Evolutionary conservation across 768 basidiomycete species (phyloP), one percentile per base, ranked within the genome.

Genomic region (Tricholoma saponaceum): DNA sequence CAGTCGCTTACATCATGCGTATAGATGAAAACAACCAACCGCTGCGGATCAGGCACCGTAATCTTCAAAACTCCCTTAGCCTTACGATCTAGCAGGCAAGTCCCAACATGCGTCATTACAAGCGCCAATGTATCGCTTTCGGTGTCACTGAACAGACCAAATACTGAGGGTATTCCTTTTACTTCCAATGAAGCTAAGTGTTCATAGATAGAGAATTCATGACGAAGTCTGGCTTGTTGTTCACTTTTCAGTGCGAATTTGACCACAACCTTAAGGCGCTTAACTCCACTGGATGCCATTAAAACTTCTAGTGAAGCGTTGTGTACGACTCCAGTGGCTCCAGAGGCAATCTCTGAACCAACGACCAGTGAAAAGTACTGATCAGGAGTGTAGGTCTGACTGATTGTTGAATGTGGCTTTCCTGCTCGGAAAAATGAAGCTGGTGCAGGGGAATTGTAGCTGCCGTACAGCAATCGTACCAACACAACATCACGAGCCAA

Each of bases 401-500:
- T 28, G 28, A 8, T 8, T 28, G 28, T 28, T 28, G 28, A 28
- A 28, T 8, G 28, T 8, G 28, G 8, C 28, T 28, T 28, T 8
- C 28, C 28, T 8, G 28, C 28, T 28, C 28, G 28, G 28, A 8
- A 8, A 35, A 8, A 35, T 57, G 20, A 46, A 50, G 13, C 14
- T 20, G n/a, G 18, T 39, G 13, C 37, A 16, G 37, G 37, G 3
- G 14, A 39, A 39, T 28, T 28, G 28, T 28, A 28, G 23, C 49
- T 50, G 4, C 51, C 60, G 33, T 60, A 61, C 10, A 39, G 56
- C 4, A 65, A 28, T 14, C 53, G 49, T 9, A 65, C 9, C 20
- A 65, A 30, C 0, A 44, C 51, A 14, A 65, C 28, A 9, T 53
- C 13, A 13, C 64, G 55, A 14, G 30, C n/a, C 16, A 16, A 23